Conservation (phyloP, 371 early-diverging fungal genomes). For the Blakeslea trispora region DNA sequence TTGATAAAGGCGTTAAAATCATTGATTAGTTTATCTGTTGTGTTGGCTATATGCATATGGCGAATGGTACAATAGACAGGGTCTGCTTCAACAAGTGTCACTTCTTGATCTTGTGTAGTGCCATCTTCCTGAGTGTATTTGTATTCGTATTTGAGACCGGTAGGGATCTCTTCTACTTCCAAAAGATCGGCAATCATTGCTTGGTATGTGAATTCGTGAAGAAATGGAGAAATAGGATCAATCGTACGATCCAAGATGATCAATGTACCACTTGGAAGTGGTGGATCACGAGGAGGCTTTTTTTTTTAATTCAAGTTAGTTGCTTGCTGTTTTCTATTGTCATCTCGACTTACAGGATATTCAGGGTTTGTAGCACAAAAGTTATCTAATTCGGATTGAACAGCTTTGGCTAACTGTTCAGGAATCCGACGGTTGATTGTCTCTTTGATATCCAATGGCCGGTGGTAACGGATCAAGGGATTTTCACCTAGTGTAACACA, state of each 20-base stretch:
- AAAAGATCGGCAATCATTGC: conserved; percentile 90
- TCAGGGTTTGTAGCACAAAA: conserved; percentile 57
- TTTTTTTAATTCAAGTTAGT: background rate
- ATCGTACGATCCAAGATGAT: conserved; percentile 89
- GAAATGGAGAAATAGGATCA: conserved; percentile 82
- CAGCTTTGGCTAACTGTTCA: conserved; percentile 53
- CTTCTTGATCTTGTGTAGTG: conserved; percentile 57
- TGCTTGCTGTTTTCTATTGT: background rate
- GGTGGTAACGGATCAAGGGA: conserved; percentile 88
- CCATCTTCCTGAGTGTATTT: conserved; percentile 61
- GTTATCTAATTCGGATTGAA: conserved; percentile 63
- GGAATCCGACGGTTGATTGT: conserved; percentile 61
- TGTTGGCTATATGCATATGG: conserved; percentile 93
- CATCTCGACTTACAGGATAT: conserved; percentile 55
- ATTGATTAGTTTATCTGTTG: conserved; percentile 76
- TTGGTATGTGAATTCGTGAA: conserved; percentile 96
- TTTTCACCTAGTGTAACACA: conserved; percentile 80
- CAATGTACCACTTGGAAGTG: conserved; percentile 71
- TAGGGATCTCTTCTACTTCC: conserved; percentile 62
- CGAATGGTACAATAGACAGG: conserved; percentile 80
- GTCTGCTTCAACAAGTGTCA: conserved; percentile 72
- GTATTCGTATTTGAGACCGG: conserved; percentile 66
- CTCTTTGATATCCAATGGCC: conserved; percentile 69
- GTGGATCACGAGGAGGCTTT: conserved; percentile 60
- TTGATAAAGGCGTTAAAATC: conserved; percentile 79